Base-by-base conservation (phyloP, 768 basidiomycete genomes). In the Imleria badia region DNA sequence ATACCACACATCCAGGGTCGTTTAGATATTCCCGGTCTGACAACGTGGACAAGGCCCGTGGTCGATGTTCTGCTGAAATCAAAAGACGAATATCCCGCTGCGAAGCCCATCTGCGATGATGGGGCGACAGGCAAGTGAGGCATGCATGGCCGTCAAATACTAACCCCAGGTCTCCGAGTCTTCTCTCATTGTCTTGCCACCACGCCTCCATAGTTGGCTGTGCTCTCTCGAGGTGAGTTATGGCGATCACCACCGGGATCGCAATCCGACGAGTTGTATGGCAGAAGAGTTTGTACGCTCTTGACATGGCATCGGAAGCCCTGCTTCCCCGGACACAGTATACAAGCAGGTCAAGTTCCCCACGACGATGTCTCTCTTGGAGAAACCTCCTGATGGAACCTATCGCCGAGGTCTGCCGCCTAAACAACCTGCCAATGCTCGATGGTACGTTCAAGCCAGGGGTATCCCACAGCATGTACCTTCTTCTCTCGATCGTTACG, bases 201-300 rank as follows among this genome's bases (percentile, higher is more conserved):
- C 73, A 74, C 3, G 46, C 20, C 1, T 73, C 73, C 71, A 73
- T 72, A 1, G 56, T 47, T 17, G 60, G 60, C 29, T 64, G 61
- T 17, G n/a, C 23, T 29, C 54, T 55, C 54, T 77, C 78, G 6
- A 78, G 65, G 39, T 73, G 67, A 13, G 75, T 78, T 17, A 78
- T 44, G 7, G 60, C 73, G 10, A 78, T 48, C 13, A 74, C 65
- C 40, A 73, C 69, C 1, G 77, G 76, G n/a, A 71, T 68, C 20
- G 61, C 49, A 10, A 62, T 34, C 33, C 48, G 64, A 50, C 75
- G 74, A 8, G 75, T 69, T 5, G 73, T 53, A 17, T 62, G 56
- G 26, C 67, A 60, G 46, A 78, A 74, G 0, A 7, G 41, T 7
- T 42, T 59, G 52, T 71, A 71, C 6, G 48, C 49, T 2, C n/a